Evolutionary conservation across 192 early-diverging fungal species (phyloP).

Genomic region (Podila epicladia): DNA sequence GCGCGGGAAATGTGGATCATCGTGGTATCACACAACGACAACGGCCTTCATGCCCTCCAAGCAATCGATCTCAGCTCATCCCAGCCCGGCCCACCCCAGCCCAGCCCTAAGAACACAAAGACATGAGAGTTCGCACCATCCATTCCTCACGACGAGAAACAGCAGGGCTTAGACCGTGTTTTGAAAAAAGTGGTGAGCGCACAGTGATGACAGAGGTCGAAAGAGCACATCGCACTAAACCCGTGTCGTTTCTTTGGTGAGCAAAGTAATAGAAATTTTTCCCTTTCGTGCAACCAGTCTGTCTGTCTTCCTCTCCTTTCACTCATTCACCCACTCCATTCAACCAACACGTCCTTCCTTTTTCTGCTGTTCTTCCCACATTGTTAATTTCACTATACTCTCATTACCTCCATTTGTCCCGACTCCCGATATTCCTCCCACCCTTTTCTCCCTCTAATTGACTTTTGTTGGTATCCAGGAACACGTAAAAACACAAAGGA

Average conservation of each 20-base stretch:
- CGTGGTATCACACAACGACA: no score
- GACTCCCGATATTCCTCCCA: neutral
- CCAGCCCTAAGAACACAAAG: no score
- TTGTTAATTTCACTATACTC: neutral
- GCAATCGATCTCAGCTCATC: no score
- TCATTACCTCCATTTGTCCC: neutral
- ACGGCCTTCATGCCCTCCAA: no score
- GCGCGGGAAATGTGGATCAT: neutral
- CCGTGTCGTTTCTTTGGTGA: neutral
- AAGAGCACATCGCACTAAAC: no score
- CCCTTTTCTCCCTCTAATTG: neutral
- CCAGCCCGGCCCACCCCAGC: no score
- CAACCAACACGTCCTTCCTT: neutral
- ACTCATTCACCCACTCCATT: neutral
- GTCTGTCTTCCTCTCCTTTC: constrained; percentile 2
- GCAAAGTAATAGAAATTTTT: neutral
- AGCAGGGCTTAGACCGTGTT: neutral
- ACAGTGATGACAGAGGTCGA: neutral
- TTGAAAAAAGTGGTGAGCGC: neutral
- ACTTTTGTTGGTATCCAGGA: neutral
- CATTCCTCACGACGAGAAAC: no score
- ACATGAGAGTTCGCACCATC: no score
- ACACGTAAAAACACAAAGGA: neutral
- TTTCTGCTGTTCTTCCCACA: neutral
- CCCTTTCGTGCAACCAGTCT: neutral